Conservation (phyloP, 345 rosid genomes). For the Limnanthes douglasii region DNA sequence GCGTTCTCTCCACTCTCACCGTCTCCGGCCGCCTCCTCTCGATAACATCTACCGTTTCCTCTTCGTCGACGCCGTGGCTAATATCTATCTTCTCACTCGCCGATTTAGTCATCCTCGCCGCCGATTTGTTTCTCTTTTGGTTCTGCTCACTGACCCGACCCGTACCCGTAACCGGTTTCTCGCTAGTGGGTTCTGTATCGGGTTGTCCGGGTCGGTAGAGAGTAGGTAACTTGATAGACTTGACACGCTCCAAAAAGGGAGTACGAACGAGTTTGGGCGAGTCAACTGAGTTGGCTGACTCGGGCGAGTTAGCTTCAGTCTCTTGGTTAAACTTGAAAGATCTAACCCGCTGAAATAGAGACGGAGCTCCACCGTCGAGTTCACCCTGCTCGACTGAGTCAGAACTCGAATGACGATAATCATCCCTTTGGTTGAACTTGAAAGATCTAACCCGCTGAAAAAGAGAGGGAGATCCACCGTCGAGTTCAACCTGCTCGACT, state of each 20-base stretch:
- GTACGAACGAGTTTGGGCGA: constrained; percentile 12
- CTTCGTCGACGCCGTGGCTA: constrained; percentile 5
- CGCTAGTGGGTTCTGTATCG: constrained; percentile 4
- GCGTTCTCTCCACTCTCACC: constrained; percentile 11
- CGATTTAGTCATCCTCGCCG: constrained; percentile 46
- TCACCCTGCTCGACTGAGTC: no score
- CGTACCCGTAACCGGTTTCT: constrained; percentile 2
- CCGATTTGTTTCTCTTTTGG: constrained; percentile 33
- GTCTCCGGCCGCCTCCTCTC: constrained; percentile 22
- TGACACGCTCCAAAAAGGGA: constrained; percentile 44
- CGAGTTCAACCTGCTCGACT: no score
- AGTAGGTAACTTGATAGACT: constrained; percentile 34
- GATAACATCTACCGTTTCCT: constrained; percentile 10
- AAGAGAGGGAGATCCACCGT: no score
- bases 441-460: no score
- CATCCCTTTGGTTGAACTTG: constrained; percentile 13
- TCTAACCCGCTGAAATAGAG: no score
- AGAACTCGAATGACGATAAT: constrained; percentile 5
- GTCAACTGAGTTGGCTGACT: not conserved
- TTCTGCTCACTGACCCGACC: constrained; percentile 7
- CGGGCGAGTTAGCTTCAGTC: not conserved
- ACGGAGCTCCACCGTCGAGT: no score
- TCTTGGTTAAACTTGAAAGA: no score
- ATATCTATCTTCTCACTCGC: constrained; percentile 31
- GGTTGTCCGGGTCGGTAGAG: constrained; percentile 16